Percentiles rank a stretch among this genome's conserved stretches.
These are phyloP conservation scores for Solanum peruvianum DNA, from an alignment of 257 asterid genomes.

Conservation along the genomic window DNA sequence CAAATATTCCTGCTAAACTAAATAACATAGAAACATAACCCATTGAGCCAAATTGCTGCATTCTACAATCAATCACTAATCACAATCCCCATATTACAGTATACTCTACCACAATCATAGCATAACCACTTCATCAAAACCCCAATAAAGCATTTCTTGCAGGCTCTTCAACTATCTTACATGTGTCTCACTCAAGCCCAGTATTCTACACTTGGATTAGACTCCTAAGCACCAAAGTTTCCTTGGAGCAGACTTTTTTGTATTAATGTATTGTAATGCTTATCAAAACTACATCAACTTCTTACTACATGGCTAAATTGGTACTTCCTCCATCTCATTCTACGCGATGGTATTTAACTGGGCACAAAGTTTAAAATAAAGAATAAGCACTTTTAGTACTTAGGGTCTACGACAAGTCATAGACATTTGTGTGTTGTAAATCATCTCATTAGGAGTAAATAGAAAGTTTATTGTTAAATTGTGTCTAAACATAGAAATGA, in stretches of 20 bases:
- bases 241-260: neutral
- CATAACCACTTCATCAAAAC: neutral
- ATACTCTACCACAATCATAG: neutral
- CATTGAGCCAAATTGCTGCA: neutral
- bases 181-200: neutral
- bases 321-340: neutral
- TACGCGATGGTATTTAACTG: neutral
- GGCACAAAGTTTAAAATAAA: neutral
- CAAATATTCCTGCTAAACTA: neutral
- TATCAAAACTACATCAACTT: neutral
- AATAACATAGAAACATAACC: neutral
- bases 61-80: neutral
- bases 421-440: neutral
- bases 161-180: neutral
- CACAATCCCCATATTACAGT: neutral
- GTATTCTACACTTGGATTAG: neutral
- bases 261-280: neutral
- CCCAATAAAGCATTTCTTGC: neutral
- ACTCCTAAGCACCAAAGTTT: neutral
- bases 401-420: neutral
- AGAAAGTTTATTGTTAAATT: neutral
- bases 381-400: neutral
- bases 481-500: neutral
- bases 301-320: neutral
- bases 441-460: neutral